Evolutionary conservation across 495 filamentous ascomycete species (phyloP).

Genomic region (Penicillium cataractarum): DNA sequence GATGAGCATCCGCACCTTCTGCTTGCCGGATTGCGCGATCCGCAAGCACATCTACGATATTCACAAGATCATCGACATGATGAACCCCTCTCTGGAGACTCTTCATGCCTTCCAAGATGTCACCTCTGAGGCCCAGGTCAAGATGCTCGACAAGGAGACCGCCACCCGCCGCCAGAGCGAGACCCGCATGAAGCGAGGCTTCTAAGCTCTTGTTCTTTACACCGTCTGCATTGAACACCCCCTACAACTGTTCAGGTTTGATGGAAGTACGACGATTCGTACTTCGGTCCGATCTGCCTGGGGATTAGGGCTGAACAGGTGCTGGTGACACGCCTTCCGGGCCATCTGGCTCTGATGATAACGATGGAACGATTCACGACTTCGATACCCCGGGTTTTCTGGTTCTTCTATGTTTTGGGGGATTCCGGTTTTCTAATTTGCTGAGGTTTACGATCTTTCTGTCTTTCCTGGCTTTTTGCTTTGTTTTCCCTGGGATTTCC

Average conservation of each 20-base stretch:
- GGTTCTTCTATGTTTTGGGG: not conserved
- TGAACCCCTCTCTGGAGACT: slow-evolving; percentile 41
- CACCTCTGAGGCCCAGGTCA: slow-evolving; percentile 26
- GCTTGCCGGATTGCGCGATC: slow-evolving; percentile 55
- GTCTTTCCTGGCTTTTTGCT: not conserved
- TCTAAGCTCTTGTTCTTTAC: not conserved
- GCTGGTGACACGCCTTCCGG: not conserved
- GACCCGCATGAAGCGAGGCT: not conserved
- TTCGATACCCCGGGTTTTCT: not conserved
- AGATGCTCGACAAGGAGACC: not conserved
- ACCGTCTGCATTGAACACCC: not conserved
- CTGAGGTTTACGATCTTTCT: not conserved
- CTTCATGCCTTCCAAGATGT: slow-evolving; percentile 20
- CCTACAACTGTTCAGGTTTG: not conserved
- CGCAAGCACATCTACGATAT: slow-evolving; percentile 58
- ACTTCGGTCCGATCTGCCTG: not conserved
- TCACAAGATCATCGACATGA: slow-evolving; percentile 55
- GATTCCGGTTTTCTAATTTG: not conserved
- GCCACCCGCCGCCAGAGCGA: slow-evolving; percentile 5
- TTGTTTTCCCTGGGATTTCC: not conserved
- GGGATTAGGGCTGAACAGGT: too few species aligned
- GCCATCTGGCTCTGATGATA: not conserved
- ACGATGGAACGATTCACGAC: not conserved
- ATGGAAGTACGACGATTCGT: not conserved
- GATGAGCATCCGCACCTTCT: slow-evolving; percentile 60